phyloP scores from a whole-genome alignment of 2,329 filamentous ascomycete species.

The Colletotrichum spinosum region DNA sequence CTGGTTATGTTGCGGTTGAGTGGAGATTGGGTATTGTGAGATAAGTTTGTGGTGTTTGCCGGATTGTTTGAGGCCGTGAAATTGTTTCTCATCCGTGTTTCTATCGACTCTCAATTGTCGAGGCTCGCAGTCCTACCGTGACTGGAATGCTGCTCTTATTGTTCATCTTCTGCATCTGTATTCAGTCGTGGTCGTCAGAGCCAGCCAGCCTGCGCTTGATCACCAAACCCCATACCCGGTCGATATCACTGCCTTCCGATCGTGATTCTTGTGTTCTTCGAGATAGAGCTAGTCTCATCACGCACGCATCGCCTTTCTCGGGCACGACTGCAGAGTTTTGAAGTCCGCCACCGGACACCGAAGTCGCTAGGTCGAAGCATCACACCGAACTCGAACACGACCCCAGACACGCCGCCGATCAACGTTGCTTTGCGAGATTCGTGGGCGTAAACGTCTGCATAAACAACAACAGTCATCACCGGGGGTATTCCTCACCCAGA shows the following conservation, averaged over 20 bases:
- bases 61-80: neutral
- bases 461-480: neutral
- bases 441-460: too few species aligned
- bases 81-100: neutral
- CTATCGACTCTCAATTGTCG: neutral
- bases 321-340: neutral
- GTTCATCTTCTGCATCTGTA: neutral
- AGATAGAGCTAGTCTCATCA: conserved; percentile 4
- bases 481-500: neutral
- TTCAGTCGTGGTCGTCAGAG: neutral
- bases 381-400: conserved; percentile 10
- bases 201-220: conserved; percentile 28
- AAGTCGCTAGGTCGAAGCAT: too few species aligned
- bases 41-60: conserved; percentile 18
- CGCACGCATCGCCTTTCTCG: neutral
- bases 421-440: neutral
- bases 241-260: neutral
- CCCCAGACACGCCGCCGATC: neutral
- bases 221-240: neutral
- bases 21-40: conserved; percentile 4
- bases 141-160: neutral
- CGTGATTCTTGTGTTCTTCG: neutral
- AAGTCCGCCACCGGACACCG: neutral
- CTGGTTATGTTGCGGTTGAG: neutral
- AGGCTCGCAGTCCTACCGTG: neutral